These are phyloP conservation scores for Colletotrichum graminicola DNA, from an alignment of 2,329 filamentous ascomycete genomes.

Conservation along the genomic window DNA sequence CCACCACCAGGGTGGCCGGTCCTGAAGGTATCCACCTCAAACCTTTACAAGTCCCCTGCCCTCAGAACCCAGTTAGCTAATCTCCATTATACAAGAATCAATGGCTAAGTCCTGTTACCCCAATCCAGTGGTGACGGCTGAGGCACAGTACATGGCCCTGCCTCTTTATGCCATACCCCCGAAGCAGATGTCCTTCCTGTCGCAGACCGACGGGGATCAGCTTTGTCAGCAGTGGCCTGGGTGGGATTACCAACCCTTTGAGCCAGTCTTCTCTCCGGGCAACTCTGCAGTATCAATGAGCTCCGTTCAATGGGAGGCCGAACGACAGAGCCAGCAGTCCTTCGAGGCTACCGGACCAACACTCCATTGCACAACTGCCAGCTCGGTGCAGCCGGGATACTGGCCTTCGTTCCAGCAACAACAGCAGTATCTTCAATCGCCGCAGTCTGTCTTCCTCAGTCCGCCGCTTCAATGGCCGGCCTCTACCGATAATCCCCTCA, in stretches of 20 bases:
- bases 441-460: neutral
- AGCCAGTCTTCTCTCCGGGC: neutral
- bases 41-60: neutral
- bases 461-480: neutral
- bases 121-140: neutral
- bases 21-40: neutral
- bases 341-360: neutral
- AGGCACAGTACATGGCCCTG: neutral
- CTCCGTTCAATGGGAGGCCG: slow-evolving; percentile 1
- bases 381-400: neutral
- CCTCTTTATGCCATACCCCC: slow-evolving; percentile 1
- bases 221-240: slow-evolving; percentile 10
- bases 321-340: neutral
- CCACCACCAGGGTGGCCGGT: neutral
- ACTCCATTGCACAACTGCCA: neutral
- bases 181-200: neutral
- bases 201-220: neutral
- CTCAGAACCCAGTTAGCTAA: neutral
- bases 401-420: slow-evolving; percentile 7
- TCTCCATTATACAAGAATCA: neutral
- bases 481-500: neutral
- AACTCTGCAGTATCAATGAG: neutral
- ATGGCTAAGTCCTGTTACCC: slow-evolving; percentile 3
- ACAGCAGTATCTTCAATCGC: neutral
- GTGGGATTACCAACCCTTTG: neutral